Evolutionary conservation across 2,329 filamentous ascomycete species (phyloP).

Genomic region (Ophiostoma angusticollis): DNA sequence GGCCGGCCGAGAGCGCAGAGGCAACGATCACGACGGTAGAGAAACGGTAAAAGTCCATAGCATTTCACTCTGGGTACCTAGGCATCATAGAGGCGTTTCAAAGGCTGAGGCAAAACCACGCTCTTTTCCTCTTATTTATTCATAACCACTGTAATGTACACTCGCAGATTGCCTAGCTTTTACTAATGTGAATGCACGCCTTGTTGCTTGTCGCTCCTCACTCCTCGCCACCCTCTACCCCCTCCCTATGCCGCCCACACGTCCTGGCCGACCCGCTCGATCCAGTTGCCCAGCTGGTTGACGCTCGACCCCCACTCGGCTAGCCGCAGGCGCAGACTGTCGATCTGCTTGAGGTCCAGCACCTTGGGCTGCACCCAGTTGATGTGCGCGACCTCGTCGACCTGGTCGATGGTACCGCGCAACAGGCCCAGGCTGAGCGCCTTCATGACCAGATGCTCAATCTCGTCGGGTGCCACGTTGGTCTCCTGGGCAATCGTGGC

Average conservation of each 20-base stretch:
- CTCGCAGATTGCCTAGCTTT: too few species aligned
- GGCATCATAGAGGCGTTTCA: too few species aligned
- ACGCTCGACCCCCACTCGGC: conserved; percentile 95
- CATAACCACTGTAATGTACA: too few species aligned
- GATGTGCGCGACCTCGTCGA: conserved; percentile 85
- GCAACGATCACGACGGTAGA: neutral
- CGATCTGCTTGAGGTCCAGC: conserved; percentile 87
- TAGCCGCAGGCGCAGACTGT: conserved; percentile 75
- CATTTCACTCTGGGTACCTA: too few species aligned
- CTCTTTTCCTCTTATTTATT: too few species aligned
- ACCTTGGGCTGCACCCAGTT: conserved; percentile 99
- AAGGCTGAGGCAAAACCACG: too few species aligned
- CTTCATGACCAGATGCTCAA: conserved; percentile 98
- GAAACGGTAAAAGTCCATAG: too few species aligned
- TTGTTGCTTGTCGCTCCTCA: too few species aligned
- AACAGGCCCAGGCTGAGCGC: conserved; percentile 87
- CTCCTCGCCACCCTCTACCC: too few species aligned
- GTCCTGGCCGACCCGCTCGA: conserved; percentile 84
- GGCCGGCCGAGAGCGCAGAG: conserved; percentile 7
- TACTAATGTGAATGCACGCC: too few species aligned
- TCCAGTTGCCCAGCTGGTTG: conserved; percentile 93
- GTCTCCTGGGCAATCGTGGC: conserved; percentile 79
- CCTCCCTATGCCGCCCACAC: conserved; percentile 68
- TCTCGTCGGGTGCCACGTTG: conserved; percentile 80
- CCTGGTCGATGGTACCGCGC: conserved; percentile 89